Base-by-base conservation (phyloP, 179 eudicot species). In the Dionaea muscipula region DNA sequence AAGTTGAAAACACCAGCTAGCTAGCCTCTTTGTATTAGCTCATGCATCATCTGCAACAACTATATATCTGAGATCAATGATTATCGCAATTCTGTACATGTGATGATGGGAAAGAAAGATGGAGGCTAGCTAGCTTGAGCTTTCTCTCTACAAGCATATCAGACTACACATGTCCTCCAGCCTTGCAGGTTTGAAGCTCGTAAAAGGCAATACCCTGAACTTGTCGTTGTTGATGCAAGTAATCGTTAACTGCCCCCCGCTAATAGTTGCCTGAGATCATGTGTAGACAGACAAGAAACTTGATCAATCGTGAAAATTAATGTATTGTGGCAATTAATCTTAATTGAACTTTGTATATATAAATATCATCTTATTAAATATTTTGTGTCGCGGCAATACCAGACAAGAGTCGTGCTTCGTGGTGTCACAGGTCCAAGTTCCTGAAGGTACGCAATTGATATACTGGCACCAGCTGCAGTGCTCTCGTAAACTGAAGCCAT, bases 401-500 rank as follows among this genome's bases (percentile, higher is more conserved):
- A 84, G 67, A 57, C 95, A 86, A 45, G 67, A 50, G n/a, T n/a
- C n/a, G 55, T 63, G 59, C 28, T 68, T 50, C 47, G 72, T 70
- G 47, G 63, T 68, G 50, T 72, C 76, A 65, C 95, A 86, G 59
- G 70, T 67, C 95, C 95, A 84, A 59, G 59, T 77, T 53, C 45
- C 65, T 26, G 74, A 69, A 66, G 89, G 95, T 46, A 78, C 66
- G 67, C 94, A 86, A 53, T 86, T 89, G 11, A 84, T 49, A 57
- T 75, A 81, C 10, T 31, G 75, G 68, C 89, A 86, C 84, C 84
- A 84, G 35, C 67, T 66, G 78, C 94, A 86, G 46, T 72, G 61
- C 64, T 74, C 67, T 69, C 77, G 71, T 48, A 67, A 56, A 57
- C 84, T 72, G 11, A 74, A 39, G 44, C 73, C 68, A 38, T 63